A percentile compares a stretch with the other conserved stretches of the same genome.
Conservation (phyloP, 2,329 filamentous ascomycete genomes). For the Fusarium haematococcum region DNA sequence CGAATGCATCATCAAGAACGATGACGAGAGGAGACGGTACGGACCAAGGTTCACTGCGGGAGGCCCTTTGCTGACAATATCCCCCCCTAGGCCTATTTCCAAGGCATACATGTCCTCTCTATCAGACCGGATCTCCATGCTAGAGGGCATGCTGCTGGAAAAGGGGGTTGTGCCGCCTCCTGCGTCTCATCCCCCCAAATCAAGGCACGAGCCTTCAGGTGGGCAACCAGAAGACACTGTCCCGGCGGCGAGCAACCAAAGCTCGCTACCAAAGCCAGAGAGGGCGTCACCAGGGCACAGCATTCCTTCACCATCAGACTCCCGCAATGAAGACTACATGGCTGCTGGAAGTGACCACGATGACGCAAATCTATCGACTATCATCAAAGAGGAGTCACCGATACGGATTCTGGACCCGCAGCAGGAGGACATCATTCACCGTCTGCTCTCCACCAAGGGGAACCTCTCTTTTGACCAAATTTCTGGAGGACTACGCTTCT, state of each 20-base stretch:
- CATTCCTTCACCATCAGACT: constrained; percentile 49
- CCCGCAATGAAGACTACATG: constrained; percentile 48
- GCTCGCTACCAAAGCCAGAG: constrained; percentile 15
- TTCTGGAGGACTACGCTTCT: constrained; percentile 63
- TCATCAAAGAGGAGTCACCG: constrained; percentile 47
- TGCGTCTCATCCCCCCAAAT: constrained; percentile 65
- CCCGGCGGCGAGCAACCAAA: neutral
- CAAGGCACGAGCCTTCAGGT: constrained; percentile 52
- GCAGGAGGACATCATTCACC: constrained; percentile 61
- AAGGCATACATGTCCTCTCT: constrained; percentile 69
- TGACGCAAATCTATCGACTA: constrained; percentile 31
- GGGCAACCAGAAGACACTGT: constrained; percentile 42
- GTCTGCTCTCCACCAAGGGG: constrained; percentile 61
- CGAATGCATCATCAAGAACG: constrained; percentile 67
- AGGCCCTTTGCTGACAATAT: constrained; percentile 4
- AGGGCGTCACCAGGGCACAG: constrained; percentile 35
- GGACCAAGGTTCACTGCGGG: constrained; percentile 12
- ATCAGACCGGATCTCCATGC: constrained; percentile 63
- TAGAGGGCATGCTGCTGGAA: constrained; percentile 64
- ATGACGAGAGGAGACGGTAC: constrained; percentile 66
- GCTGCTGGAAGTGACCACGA: constrained; percentile 43
- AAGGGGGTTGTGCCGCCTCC: constrained; percentile 62
- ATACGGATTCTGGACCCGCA: constrained; percentile 54
- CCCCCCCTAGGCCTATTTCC: constrained; percentile 61
- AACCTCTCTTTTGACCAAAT: constrained; percentile 65